Percentiles rank a stretch among this genome's conserved stretches.
These are phyloP conservation scores for Candida freyschussii DNA, from an alignment of 1,139 yeast genomes.

Conservation along the genomic window DNA sequence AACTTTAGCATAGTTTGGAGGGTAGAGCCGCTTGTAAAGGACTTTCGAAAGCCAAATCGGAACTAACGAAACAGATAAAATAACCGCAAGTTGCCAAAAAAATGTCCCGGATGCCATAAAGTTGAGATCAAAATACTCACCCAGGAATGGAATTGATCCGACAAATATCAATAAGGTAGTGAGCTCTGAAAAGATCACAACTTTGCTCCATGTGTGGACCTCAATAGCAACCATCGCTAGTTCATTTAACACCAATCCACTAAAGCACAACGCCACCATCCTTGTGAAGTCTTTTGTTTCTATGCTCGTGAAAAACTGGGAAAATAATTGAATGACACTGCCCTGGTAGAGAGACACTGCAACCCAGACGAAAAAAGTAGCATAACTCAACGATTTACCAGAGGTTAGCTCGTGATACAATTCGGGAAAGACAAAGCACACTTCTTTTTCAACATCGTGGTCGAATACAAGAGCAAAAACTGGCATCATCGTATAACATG, in stretches of 20 bases:
- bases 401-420: conserved; percentile 86
- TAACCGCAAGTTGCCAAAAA: conserved; percentile 63
- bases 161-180: conserved; percentile 65
- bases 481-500: conserved; percentile 97
- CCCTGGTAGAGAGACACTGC: conserved; percentile 88
- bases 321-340: conserved; percentile 65
- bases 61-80: conserved; percentile 65
- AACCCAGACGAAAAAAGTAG: conserved; percentile 90
- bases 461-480: conserved; percentile 91
- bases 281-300: conserved; percentile 48
- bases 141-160: conserved; percentile 73
- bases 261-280: conserved; percentile 82
- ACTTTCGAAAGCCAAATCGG: conserved; percentile 89
- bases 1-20: conserved; percentile 97
- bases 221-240: conserved; percentile 90
- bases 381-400: conserved; percentile 81
- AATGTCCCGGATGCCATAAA: conserved; percentile 58
- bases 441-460: conserved; percentile 83
- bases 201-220: conserved; percentile 82
- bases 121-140: conserved; percentile 74
- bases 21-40: conserved; percentile 69
- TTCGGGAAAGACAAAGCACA: conserved; percentile 91
- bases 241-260: conserved; percentile 79
- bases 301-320: conserved; percentile 74
- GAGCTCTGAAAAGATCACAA: conserved; percentile 70